Conservation (phyloP, 148 eudicot genomes). For the Drosera capensis region DNA sequence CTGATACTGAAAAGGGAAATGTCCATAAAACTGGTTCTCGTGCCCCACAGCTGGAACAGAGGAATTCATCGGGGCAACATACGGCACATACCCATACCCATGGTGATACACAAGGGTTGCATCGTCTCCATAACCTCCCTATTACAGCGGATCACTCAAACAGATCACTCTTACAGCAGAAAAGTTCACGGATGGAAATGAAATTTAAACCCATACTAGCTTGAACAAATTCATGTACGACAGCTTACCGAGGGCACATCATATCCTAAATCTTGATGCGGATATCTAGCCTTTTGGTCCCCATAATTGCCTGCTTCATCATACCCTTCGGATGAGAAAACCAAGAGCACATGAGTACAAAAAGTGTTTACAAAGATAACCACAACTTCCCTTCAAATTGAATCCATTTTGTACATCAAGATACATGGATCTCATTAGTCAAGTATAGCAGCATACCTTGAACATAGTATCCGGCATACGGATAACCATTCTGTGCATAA, state of each 20-base stretch:
- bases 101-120: constrained; percentile 39
- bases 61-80: constrained; percentile 40
- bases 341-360: not conserved
- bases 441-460: constrained; percentile 13
- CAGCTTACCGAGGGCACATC: constrained; percentile 38
- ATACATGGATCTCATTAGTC: not conserved
- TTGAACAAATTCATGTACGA: not conserved
- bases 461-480: constrained; percentile 26
- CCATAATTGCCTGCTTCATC: constrained; percentile 36
- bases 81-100: constrained; percentile 50
- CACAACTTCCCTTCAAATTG: no score
- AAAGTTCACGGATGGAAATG: not conserved
- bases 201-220: not conserved
- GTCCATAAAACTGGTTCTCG: constrained; percentile 44
- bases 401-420: no score
- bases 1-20: constrained; percentile 51
- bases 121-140: constrained; percentile 53
- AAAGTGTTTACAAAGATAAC: not conserved
- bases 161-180: not conserved
- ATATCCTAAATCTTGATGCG: constrained; percentile 40
- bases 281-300: constrained; percentile 38
- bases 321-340: constrained; percentile 17
- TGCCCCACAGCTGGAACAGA: constrained; percentile 47
- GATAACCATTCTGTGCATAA: constrained; percentile 26
- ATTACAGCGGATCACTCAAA: not conserved